phyloP scores from a whole-genome alignment of 1,284 basidiomycete species.

The Ceratorhiza oryzae-sativae region DNA sequence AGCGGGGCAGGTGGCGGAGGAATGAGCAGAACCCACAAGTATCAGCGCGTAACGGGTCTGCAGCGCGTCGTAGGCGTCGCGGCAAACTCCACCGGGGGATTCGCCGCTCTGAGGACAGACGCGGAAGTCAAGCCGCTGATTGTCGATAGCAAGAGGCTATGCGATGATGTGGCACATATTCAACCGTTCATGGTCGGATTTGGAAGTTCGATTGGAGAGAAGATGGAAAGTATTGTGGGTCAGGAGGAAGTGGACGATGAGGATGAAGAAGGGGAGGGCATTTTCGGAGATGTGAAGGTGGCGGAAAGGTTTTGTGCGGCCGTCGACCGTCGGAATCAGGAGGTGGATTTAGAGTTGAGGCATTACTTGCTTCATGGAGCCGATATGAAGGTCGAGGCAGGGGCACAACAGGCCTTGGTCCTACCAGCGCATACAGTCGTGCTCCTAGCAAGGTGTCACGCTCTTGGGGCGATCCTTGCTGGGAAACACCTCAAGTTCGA shows the following conservation, averaged over 20 bases:
- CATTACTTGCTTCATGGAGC: slow-evolving; percentile 57
- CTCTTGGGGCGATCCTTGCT: slow-evolving; percentile 59
- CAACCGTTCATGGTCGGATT: slow-evolving; percentile 28
- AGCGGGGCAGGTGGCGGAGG: background rate
- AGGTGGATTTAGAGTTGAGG: slow-evolving; percentile 12
- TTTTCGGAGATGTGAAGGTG: slow-evolving; percentile 50
- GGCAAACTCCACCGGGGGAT: slow-evolving; percentile 90
- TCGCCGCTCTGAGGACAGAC: slow-evolving; percentile 85
- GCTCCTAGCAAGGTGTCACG: slow-evolving; percentile 66
- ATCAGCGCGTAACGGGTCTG: slow-evolving; percentile 79
- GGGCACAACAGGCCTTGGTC: slow-evolving; percentile 48
- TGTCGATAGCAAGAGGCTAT: slow-evolving; percentile 66
- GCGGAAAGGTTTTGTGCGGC: slow-evolving; percentile 51
- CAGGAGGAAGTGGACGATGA: slow-evolving; percentile 51
- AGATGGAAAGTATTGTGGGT: slow-evolving; percentile 38
- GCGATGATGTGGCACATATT: slow-evolving; percentile 71
- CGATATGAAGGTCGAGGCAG: slow-evolving; percentile 61
- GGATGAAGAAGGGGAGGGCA: slow-evolving; percentile 51
- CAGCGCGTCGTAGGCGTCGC: slow-evolving; percentile 87
- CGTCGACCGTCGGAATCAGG: slow-evolving; percentile 40
- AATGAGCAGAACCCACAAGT: slow-evolving; percentile 72
- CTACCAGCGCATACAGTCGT: slow-evolving; percentile 74
- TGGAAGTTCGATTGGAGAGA: background rate
- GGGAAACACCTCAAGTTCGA: slow-evolving; percentile 49
- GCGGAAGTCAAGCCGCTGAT: slow-evolving; percentile 63